phyloP scores from a whole-genome alignment of 345 rosid species.

The Kernera saxatilis region DNA sequence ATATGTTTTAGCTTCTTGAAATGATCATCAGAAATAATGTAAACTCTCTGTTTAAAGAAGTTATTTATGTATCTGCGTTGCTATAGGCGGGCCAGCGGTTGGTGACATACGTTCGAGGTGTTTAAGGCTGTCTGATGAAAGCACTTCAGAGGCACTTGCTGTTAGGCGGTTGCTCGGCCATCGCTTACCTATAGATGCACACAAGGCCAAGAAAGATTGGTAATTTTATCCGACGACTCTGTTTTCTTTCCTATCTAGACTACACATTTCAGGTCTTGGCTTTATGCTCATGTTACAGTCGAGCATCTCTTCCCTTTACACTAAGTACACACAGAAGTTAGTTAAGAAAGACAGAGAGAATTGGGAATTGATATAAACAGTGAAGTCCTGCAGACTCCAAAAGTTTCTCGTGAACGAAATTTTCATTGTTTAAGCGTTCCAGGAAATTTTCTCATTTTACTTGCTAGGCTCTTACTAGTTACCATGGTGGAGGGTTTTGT shows the following conservation, averaged over 20 bases:
- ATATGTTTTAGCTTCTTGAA: neutral
- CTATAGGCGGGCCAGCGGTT: conserved; percentile 89
- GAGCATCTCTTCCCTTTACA: neutral
- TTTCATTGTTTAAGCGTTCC: neutral
- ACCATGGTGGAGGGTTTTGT: conserved; percentile 25
- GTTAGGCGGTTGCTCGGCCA: conserved; percentile 85
- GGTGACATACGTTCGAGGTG: conserved; percentile 96
- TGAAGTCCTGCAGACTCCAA: neutral
- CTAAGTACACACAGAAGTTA: neutral
- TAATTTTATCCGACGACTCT: conserved; percentile 21
- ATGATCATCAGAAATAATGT: neutral
- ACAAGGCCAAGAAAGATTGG: conserved; percentile 82
- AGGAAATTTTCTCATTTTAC: neutral
- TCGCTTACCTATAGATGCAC: conserved; percentile 63
- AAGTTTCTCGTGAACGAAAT: neutral
- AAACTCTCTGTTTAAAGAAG: neutral
- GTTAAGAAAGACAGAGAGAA: neutral
- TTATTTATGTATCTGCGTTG: neutral
- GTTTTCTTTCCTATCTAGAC: neutral
- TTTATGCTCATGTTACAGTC: neutral
- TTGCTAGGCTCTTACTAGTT: conserved; percentile 21
- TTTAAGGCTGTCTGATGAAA: conserved; percentile 81
- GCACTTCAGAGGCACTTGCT: conserved; percentile 87
- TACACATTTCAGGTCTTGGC: neutral
- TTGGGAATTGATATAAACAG: neutral